Base-by-base conservation (phyloP, 2,329 filamentous ascomycete species). In the Neofusicoccum laricinum region DNA sequence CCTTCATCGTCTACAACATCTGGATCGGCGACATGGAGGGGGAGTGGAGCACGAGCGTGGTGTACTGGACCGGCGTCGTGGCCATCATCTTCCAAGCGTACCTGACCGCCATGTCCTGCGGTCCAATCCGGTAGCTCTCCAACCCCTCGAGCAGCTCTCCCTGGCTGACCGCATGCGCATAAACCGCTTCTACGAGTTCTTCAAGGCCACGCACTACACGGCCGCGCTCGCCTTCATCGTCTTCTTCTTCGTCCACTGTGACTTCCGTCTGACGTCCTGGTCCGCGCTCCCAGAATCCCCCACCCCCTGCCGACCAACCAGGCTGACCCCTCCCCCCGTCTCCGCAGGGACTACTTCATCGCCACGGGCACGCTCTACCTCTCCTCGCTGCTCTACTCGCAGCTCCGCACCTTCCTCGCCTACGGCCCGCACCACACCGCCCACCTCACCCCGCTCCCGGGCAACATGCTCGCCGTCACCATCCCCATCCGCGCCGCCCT, bases 241-340 rank as follows among this genome's bases (percentile, higher is more conserved):
- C 8, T 85, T 86, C 69, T 83, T 88, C 72, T 88, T 88, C 73
- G 77, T 86, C 59, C 86, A 88, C 72, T 87, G 85, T 70, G 81
- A 84, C 70, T 83, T 81, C 71, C 79, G 76, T 0, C 75, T 88
- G 12, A 80, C 82, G 1, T 85, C 84, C 2, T 86, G 83, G 82
- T 82, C 69, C 41, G 69, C 66, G 12, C 12, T n/a, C n/a, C n/a
- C n/a, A n/a, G n/a, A n/a, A n/a, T 6, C 21, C 4, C 11, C 40
- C 4, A 11, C 7, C 15, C 21, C 19, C 34, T 19, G 14, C n/a
- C n/a, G n/a, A n/a, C n/a, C n/a, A n/a, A n/a, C n/a, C n/a, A n/a
- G n/a, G n/a, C n/a, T n/a, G n/a, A 36, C n/a, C 38, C 21, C 10
- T 15, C 36, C 38, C 48, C 51, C 8, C 11, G 11, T 4, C 2